Conservation (phyloP, 2,329 filamentous ascomycete species). For the Endocalyx cinctus region DNA sequence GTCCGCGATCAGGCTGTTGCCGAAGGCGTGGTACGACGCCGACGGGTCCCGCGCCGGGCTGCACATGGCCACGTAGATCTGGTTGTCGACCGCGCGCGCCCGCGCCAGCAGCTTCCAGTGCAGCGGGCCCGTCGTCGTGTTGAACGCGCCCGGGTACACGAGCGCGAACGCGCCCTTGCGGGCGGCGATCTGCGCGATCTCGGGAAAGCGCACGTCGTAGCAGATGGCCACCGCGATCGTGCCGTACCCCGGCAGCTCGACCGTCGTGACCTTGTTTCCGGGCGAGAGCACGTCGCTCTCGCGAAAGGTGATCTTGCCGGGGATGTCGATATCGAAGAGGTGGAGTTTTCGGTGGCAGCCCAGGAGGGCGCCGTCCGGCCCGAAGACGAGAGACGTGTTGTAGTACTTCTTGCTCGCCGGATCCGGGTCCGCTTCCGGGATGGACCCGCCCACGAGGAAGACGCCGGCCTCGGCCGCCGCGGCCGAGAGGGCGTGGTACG, state of each 20-base stretch:
- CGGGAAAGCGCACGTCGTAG: slow-evolving; percentile 96
- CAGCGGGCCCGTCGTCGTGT: slow-evolving; percentile 83
- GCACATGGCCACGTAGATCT: slow-evolving; percentile 89
- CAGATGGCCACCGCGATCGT: slow-evolving; percentile 87
- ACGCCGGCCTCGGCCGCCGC: slow-evolving; percentile 74
- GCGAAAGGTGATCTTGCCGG: slow-evolving; percentile 85
- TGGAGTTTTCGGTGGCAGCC: slow-evolving; percentile 90
- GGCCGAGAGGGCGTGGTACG: slow-evolving; percentile 75
- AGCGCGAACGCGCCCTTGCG: slow-evolving; percentile 82
- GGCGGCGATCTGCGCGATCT: slow-evolving; percentile 84
- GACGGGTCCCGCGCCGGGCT: slow-evolving; percentile 77
- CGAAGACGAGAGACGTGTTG: slow-evolving; percentile 87
- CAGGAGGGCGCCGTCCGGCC: slow-evolving; percentile 72
- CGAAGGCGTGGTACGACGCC: slow-evolving; percentile 83
- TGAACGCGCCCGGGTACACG: slow-evolving; percentile 95
- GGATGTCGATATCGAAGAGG: slow-evolving; percentile 96
- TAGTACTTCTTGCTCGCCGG: slow-evolving; percentile 65
- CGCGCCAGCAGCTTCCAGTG: slow-evolving; percentile 85
- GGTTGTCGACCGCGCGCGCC: slow-evolving; percentile 86
- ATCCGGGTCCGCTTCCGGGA: slow-evolving; percentile 68
- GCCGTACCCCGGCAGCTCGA: slow-evolving; percentile 86
- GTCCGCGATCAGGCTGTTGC: slow-evolving; percentile 84
- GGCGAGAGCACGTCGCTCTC: slow-evolving; percentile 87
- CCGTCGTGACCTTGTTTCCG: slow-evolving; percentile 77
- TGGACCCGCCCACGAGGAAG: slow-evolving; percentile 87